Evolutionary conservation across 495 filamentous ascomycete species (phyloP).

Genomic region (Talaromyces adpressus): DNA sequence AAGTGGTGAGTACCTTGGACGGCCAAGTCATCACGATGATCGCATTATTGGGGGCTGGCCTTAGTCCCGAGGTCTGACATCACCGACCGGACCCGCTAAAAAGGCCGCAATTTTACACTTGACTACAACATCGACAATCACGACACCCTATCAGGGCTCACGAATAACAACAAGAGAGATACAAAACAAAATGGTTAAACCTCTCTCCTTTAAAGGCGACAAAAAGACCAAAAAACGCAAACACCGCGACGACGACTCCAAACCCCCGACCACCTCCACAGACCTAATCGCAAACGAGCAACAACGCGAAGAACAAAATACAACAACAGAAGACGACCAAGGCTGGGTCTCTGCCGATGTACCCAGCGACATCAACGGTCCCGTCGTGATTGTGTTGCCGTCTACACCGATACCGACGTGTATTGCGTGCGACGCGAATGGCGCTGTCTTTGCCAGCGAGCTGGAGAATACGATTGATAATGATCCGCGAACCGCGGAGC

Average conservation of each 20-base stretch:
- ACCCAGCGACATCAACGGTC: constrained; percentile 70
- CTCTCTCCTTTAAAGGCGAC: constrained; percentile 92
- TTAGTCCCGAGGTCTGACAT: background rate
- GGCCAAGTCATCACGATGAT: background rate
- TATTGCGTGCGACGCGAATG: constrained; percentile 76
- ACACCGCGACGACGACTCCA: constrained; percentile 35
- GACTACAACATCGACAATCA: background rate
- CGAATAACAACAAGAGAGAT: background rate
- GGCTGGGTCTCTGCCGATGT: constrained; percentile 86
- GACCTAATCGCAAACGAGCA: constrained; percentile 16
- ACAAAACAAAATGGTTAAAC: constrained; percentile 54
- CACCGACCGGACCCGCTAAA: background rate
- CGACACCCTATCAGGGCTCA: background rate
- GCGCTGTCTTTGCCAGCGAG: constrained; percentile 70
- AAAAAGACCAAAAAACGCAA: constrained; percentile 93
- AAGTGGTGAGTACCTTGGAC: background rate
- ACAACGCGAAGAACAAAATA: constrained; percentile 28
- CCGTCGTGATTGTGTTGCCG: constrained; percentile 72
- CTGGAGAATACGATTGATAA: constrained; percentile 80
- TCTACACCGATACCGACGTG: constrained; percentile 54
- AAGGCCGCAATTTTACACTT: background rate
- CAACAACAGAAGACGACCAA: constrained; percentile 53
- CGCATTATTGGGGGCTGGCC: background rate
- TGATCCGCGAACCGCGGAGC: constrained; percentile 74
- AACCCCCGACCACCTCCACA: constrained; percentile 21